Percentiles rank a stretch among this genome's conserved stretches.
Conservation (phyloP, 2,329 filamentous ascomycete genomes). For the Alternaria ventricosa region DNA sequence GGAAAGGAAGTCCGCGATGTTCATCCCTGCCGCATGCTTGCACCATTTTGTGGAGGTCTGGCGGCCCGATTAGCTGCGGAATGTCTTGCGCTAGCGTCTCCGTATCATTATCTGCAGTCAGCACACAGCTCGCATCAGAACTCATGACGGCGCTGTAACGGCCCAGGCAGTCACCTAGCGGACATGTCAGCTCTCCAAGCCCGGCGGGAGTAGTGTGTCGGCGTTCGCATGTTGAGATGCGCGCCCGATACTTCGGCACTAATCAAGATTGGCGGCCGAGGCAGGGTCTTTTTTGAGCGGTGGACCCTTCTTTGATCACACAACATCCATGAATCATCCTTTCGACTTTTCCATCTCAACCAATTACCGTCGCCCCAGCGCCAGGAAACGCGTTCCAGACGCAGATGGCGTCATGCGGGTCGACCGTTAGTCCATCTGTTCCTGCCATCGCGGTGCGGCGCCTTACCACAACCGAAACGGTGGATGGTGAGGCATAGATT, state of each 20-base stretch:
- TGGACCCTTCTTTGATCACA: neutral
- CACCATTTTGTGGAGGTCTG: neutral
- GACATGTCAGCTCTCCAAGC: neutral
- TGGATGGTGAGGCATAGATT: slow-evolving; percentile 30
- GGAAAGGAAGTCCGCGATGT: neutral
- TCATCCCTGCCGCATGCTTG: neutral
- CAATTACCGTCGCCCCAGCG: neutral
- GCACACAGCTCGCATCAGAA: neutral
- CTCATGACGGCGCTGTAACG: neutral
- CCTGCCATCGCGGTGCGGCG: slow-evolving; percentile 31
- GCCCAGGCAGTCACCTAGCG: neutral
- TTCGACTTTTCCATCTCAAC: neutral
- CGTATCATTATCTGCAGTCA: neutral
- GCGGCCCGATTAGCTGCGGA: neutral
- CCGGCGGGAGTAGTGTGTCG: neutral
- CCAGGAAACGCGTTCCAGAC: slow-evolving; percentile 23
- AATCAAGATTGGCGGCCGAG: neutral
- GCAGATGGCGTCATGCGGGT: slow-evolving; percentile 29
- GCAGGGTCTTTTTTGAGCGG: neutral
- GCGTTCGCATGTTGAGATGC: neutral
- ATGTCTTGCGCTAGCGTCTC: neutral
- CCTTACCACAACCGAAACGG: slow-evolving; percentile 22
- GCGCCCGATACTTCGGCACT: neutral
- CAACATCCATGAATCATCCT: neutral
- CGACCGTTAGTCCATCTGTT: slow-evolving; percentile 31